Evolutionary conservation across 2,329 filamentous ascomycete genomes (phyloP).

Genomic region (Cryphonectria naterciae): DNA sequence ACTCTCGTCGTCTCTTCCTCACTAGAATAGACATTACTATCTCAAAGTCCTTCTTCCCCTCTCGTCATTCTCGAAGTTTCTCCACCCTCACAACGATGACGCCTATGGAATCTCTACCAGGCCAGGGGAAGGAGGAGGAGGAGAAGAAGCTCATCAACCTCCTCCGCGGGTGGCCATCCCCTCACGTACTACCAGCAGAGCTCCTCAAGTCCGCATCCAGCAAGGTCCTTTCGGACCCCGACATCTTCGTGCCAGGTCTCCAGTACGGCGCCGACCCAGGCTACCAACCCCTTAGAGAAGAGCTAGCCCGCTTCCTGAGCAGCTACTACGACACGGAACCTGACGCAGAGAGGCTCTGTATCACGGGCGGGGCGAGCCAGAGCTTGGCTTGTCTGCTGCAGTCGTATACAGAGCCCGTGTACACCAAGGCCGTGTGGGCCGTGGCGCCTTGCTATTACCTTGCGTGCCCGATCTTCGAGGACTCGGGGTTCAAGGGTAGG

Average conservation of each 20-base stretch:
- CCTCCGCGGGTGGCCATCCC: slow-evolving; percentile 69
- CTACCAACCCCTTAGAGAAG: slow-evolving; percentile 68
- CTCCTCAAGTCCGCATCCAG: slow-evolving; percentile 65
- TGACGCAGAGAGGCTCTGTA: slow-evolving; percentile 67
- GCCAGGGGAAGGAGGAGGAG: slow-evolving; percentile 38
- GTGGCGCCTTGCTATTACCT: slow-evolving; percentile 83
- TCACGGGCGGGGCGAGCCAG: slow-evolving; percentile 86
- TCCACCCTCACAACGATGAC: slow-evolving; percentile 22
- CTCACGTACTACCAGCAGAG: slow-evolving; percentile 65
- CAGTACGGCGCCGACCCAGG: slow-evolving; percentile 71
- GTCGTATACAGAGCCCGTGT: slow-evolving; percentile 78
- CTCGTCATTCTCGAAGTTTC: background rate
- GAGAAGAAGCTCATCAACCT: slow-evolving; percentile 61
- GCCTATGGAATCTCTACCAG: slow-evolving; percentile 20
- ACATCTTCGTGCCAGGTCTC: slow-evolving; percentile 65
- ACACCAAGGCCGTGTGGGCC: slow-evolving; percentile 78
- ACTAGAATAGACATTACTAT: background rate
- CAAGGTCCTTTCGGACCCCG: slow-evolving; percentile 62
- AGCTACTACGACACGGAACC: slow-evolving; percentile 56
- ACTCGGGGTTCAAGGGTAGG: slow-evolving; percentile 72
- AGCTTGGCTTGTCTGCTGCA: slow-evolving; percentile 77
- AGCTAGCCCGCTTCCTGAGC: slow-evolving; percentile 72
- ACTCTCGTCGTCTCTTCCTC: background rate
- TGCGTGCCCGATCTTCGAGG: slow-evolving; percentile 83
- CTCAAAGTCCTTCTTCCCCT: background rate